phyloP scores from a whole-genome alignment of 2,329 filamentous ascomycete genomes.

The Phaeosphaeria sp. region DNA sequence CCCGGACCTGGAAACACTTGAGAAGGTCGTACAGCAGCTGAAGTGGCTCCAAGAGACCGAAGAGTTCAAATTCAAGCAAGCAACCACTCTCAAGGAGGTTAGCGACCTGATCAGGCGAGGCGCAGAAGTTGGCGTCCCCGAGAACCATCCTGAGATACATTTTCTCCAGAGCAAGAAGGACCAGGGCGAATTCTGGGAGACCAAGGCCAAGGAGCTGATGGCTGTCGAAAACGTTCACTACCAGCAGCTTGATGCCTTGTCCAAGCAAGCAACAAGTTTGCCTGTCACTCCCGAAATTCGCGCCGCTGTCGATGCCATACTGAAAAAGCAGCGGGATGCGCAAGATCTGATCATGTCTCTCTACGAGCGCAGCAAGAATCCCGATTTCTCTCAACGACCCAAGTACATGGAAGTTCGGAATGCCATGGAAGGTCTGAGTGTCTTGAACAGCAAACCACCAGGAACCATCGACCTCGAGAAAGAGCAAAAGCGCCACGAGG shows the following conservation, averaged over 20 bases:
- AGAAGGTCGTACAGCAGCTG: slow-evolving; percentile 80
- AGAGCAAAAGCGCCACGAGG: slow-evolving; percentile 92
- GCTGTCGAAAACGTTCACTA: slow-evolving; percentile 92
- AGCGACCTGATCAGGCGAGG: slow-evolving; percentile 79
- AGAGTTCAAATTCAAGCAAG: slow-evolving; percentile 65
- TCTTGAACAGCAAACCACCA: slow-evolving; percentile 88
- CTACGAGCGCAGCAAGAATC: slow-evolving; percentile 76
- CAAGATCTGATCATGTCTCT: slow-evolving; percentile 86
- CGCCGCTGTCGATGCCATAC: slow-evolving; percentile 82
- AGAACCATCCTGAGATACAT: slow-evolving; percentile 79
- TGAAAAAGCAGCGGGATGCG: slow-evolving; percentile 94
- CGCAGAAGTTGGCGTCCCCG: slow-evolving; percentile 76
- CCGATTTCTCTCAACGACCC: slow-evolving; percentile 79
- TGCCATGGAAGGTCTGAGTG: slow-evolving; percentile 84
- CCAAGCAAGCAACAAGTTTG: slow-evolving; percentile 78
- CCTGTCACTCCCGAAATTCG: slow-evolving; percentile 85
- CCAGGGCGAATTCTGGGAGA: slow-evolving; percentile 86
- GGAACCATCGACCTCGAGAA: slow-evolving; percentile 93
- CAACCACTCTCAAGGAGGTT: slow-evolving; percentile 78
- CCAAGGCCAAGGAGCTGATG: slow-evolving; percentile 91
- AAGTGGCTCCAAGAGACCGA: slow-evolving; percentile 86
- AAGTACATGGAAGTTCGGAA: slow-evolving; percentile 90
- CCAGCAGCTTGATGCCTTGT: slow-evolving; percentile 90
- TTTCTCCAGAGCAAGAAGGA: slow-evolving; percentile 78
- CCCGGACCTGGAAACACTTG: slow-evolving; percentile 83